Evolutionary conservation across 768 basidiomycete genomes (phyloP).

Genomic region (Russula sp.): DNA sequence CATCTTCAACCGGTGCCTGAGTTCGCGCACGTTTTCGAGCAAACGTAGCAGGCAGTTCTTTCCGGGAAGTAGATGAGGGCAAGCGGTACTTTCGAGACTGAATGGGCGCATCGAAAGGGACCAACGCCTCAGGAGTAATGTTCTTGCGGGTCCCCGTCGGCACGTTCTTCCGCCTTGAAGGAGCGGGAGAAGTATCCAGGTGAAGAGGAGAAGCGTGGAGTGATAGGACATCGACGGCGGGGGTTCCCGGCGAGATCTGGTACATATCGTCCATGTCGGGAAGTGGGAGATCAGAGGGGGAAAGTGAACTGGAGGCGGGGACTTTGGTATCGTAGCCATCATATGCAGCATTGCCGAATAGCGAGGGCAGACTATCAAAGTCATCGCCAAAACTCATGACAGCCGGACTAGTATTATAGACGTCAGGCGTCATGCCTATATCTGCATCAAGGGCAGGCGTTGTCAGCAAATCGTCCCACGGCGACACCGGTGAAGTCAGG

Average conservation of each 20-base stretch:
- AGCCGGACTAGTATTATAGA: conserved; percentile 39
- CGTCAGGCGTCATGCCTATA: conserved; percentile 30
- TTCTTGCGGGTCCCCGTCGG: conserved; percentile 71
- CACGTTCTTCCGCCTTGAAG: conserved; percentile 28
- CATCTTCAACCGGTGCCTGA: conserved; percentile 38
- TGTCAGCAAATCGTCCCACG: conserved; percentile 39
- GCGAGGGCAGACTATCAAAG: conserved; percentile 26
- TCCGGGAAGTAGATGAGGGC: conserved; percentile 71
- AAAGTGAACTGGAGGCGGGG: not conserved
- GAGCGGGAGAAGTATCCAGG: conserved; percentile 4
- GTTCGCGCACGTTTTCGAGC: conserved; percentile 52
- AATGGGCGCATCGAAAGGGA: conserved; percentile 71
- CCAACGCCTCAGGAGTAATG: conserved; percentile 53
- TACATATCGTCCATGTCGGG: conserved; percentile 35
- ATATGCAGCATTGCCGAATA: conserved; percentile 19
- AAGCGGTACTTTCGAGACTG: conserved; percentile 68
- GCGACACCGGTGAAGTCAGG: conserved; percentile 43
- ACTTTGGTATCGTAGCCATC: conserved; percentile 16
- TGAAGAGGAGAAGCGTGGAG: conserved; percentile 30
- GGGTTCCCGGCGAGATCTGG: conserved; percentile 46
- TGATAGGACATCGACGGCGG: conserved; percentile 37
- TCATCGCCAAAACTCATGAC: conserved; percentile 33
- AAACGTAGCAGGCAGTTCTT: conserved; percentile 68
- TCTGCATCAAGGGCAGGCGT: conserved; percentile 35
- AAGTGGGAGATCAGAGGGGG: conserved; percentile 19